Percentiles rank a stretch among this genome's conserved stretches.
phyloP scores from a whole-genome alignment of 106 monocot species.

The Dendrobium nobile region DNA sequence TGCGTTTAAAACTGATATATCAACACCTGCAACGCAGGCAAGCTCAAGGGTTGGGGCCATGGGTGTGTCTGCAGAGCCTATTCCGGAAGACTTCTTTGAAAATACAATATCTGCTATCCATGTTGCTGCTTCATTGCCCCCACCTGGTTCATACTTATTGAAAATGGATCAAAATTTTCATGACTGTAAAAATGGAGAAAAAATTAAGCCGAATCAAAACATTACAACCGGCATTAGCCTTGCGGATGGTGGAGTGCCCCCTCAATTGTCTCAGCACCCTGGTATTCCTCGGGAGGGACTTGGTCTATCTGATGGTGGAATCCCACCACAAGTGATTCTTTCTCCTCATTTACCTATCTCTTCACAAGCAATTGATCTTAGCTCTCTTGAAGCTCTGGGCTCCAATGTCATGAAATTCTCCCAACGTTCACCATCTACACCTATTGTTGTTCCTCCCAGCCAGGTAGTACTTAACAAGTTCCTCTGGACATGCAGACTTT shows the following conservation, averaged over 20 bases:
- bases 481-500: not conserved
- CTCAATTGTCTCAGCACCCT: conserved; percentile 41
- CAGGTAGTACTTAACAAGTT: conserved; percentile 30
- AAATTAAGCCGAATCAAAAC: conserved; percentile 23
- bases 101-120: conserved; percentile 80
- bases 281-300: conserved; percentile 31
- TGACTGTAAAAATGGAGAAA: conserved; percentile 12
- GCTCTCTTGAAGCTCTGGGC: conserved; percentile 61
- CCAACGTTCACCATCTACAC: conserved; percentile 26
- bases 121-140: conserved; percentile 56
- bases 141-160: conserved; percentile 37
- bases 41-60: conserved; percentile 34
- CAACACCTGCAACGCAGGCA: conserved; percentile 25
- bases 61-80: conserved; percentile 72
- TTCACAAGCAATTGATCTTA: conserved; percentile 84
- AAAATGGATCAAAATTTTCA: conserved; percentile 30
- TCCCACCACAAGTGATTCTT: conserved; percentile 58
- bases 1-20: conserved; percentile 41
- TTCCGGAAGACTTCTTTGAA: conserved; percentile 95
- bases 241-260: conserved; percentile 83
- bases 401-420: conserved; percentile 16
- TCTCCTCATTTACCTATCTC: conserved; percentile 23
- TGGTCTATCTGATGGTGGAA: conserved; percentile 73
- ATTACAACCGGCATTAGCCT: conserved; percentile 46
- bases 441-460: conserved; percentile 80